phyloP scores from a whole-genome alignment of 495 filamentous ascomycete species.

The Xylaria bambusicola region DNA sequence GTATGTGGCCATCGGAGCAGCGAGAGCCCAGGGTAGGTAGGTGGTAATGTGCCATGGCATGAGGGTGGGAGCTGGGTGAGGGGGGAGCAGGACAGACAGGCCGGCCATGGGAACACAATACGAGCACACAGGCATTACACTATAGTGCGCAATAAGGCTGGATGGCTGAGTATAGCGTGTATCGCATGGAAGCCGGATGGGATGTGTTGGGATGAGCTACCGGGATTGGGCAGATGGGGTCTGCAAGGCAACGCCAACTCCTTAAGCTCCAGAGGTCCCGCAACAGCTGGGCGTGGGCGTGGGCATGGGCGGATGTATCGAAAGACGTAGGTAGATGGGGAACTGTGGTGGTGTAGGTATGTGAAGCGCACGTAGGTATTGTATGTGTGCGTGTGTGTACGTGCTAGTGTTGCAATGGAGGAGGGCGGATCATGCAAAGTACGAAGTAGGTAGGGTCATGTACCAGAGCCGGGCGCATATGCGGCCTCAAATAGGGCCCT shows the following conservation, averaged over 20 bases:
- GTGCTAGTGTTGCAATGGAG: constrained; percentile 12
- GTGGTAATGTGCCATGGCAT: background rate
- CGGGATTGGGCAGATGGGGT: background rate
- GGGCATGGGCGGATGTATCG: no score
- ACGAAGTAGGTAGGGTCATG: no score
- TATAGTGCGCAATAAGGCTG: constrained; percentile 13
- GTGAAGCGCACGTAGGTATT: background rate
- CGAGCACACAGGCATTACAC: background rate
- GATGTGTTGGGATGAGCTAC: constrained; percentile 4
- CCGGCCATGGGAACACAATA: constrained; percentile 3
- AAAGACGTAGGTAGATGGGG: constrained; percentile 10
- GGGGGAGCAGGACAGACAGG: background rate
- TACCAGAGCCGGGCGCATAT: constrained; percentile 16
- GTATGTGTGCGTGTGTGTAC: constrained; percentile 10
- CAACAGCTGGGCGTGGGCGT: constrained; percentile 6
- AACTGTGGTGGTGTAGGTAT: no score
- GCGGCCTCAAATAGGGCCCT: constrained; percentile 18
- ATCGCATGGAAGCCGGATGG: constrained; percentile 12
- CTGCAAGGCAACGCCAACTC: constrained; percentile 10
- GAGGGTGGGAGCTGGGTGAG: constrained; percentile 1
- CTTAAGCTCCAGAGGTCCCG: background rate
- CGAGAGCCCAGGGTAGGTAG: background rate
- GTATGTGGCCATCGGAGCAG: background rate
- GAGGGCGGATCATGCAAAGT: constrained; percentile 17
- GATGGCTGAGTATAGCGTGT: constrained; percentile 8